Conservation (phyloP, 106 monocot genomes). For the Platanthera zijinensis region DNA sequence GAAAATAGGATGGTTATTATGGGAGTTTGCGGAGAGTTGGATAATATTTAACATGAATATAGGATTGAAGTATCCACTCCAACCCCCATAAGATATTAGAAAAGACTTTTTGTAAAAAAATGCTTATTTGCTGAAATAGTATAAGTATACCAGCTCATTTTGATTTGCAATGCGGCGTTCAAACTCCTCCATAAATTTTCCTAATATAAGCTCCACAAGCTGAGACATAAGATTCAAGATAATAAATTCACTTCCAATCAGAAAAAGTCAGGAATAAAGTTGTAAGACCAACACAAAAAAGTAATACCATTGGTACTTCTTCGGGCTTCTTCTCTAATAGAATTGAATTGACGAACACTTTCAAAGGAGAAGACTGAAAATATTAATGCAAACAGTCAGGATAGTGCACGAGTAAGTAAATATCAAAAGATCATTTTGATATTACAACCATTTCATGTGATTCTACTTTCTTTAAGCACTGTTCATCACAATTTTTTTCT, state of each 20-base stretch:
- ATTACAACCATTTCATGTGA: constrained; percentile 50
- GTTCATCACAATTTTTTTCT: constrained; percentile 22
- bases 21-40: not conserved
- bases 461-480: constrained; percentile 27
- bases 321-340: constrained; percentile 75
- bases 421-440: not conserved
- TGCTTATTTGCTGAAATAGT: not conserved
- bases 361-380: constrained; percentile 54
- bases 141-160: constrained; percentile 55
- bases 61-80: not conserved
- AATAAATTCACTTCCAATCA: constrained; percentile 3
- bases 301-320: constrained; percentile 74
- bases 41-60: not conserved
- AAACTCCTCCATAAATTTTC: constrained; percentile 85
- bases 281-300: not conserved
- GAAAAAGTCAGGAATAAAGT: not conserved
- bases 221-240: constrained; percentile 15
- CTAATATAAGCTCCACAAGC: constrained; percentile 76
- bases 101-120: not conserved
- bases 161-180: constrained; percentile 51
- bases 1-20: not conserved
- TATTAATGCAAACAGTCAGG: not conserved
- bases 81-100: not conserved
- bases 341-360: constrained; percentile 61
- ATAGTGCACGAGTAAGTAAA: not conserved